Evolutionary conservation across 2,329 filamentous ascomycete species (phyloP), one percentile per base, ranked within the genome.

Genomic region (Calonectria multiphialidica): DNA sequence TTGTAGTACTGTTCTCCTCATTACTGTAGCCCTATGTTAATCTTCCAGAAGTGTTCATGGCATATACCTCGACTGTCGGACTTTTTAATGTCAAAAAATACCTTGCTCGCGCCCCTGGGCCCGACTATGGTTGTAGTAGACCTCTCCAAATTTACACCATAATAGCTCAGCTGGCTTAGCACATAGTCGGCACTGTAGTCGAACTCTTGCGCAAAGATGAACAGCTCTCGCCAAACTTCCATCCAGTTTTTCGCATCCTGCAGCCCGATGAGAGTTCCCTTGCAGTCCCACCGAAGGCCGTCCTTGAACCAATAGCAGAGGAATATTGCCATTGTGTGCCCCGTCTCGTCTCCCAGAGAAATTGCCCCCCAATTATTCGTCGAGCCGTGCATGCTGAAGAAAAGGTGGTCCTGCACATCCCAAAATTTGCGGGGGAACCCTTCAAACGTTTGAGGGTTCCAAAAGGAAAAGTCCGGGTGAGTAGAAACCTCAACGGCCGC

Each of bases 41-140:
- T 49, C 33, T 50, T 65, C 62, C 62, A 65, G 40, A 50, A 65
- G 45, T 65, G 62, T n/a, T 65, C 62, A 5, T 40, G n/a, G 9
- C 62, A 65, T 40, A 65, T 35, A 0, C 62, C 62, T 13, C 62
- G 62, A 7, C 45, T 33, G 5, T 50, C 40, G 2, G 62, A 37
- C 33, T 65, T 65, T 65, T 65, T 37, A 28, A 65, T 65, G 16
- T 47, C 47, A 30, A 65, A 65, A 65, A 65, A 65, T n/a, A 65
- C 62, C 12, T 25, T 33, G 7, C 28, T 49, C 5, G 21, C 28
- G 2, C 62, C 62, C 9, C 8, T 16, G 5, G 21, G 42, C 15
- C 62, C 44, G 4, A 15, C 28, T n/a, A 65, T 50, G 16, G 5
- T 25, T 3, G 62, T 50, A 8, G 62, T 49, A 12, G 28, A 37